These are phyloP conservation scores for Gryganskiella cystojenkinii DNA, from an alignment of 192 early-diverging fungal genomes.

Conservation along the genomic window DNA sequence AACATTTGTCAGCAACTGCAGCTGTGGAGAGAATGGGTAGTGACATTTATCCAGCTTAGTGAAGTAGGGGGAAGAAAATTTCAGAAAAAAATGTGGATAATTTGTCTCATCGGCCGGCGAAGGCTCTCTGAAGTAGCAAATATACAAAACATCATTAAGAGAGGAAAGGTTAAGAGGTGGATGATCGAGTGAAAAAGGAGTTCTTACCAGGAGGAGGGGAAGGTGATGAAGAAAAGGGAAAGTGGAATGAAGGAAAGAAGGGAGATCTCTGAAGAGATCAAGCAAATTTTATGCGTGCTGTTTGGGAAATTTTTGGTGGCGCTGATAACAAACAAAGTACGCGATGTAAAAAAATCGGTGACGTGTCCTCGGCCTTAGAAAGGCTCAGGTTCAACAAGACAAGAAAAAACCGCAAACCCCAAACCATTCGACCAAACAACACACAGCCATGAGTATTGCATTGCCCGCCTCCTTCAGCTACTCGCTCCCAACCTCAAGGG, in stretches of 20 bases:
- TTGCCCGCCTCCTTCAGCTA: slow-evolving; percentile 40
- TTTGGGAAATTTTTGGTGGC: too few relatives aligned
- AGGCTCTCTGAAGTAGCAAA: slow-evolving; percentile 54
- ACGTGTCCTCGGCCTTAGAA: too few relatives aligned
- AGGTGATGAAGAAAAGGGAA: not conserved
- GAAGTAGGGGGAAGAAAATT: not conserved
- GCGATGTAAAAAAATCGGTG: too few relatives aligned
- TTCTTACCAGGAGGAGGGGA: not conserved
- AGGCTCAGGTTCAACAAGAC: too few relatives aligned
- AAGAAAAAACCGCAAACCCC: not conserved
- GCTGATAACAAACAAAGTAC: too few relatives aligned
- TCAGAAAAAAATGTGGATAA: slow-evolving; percentile 35
- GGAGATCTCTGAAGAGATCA: not conserved
- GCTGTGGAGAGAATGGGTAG: not conserved
- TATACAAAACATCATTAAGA: slow-evolving; percentile 46
- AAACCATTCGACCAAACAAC: not conserved
- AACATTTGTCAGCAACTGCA: too few relatives aligned
- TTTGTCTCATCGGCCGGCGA: slow-evolving; percentile 52
- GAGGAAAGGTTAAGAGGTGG: not conserved
- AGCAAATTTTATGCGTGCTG: too few relatives aligned
- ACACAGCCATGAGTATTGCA: slow-evolving; percentile 29
- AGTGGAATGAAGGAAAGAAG: not conserved
- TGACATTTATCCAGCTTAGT: not conserved
- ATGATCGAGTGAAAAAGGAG: not conserved
- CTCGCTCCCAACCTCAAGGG: slow-evolving; percentile 20